Percentiles rank a stretch among this genome's conserved stretches.
Evolutionary conservation across 2,329 filamentous ascomycete species (phyloP).

Genomic region (Knufia fluminis): DNA sequence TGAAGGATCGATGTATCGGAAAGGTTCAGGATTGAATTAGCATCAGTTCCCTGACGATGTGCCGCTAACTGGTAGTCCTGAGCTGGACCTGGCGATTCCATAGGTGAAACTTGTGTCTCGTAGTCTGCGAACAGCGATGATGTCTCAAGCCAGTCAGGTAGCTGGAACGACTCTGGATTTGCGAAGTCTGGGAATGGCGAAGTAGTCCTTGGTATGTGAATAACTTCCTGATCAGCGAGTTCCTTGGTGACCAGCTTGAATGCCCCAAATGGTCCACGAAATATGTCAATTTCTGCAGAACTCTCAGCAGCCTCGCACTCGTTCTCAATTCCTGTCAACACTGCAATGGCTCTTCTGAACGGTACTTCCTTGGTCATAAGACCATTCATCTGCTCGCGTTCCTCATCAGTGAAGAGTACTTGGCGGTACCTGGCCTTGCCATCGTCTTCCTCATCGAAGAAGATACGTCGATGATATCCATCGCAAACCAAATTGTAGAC

Average conservation of each 20-base stretch:
- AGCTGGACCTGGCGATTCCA: no score
- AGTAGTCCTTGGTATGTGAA: not conserved
- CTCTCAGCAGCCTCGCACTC: conserved; percentile 16
- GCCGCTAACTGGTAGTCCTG: no score
- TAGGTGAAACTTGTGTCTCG: no score
- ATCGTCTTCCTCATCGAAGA: conserved; percentile 26
- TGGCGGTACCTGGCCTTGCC: conserved; percentile 30
- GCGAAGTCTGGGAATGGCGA: not conserved
- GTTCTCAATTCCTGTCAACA: conserved; percentile 26
- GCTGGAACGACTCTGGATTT: not conserved
- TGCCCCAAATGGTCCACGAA: conserved; percentile 13
- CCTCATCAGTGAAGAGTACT: conserved; percentile 35
- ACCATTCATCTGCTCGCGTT: conserved; percentile 29
- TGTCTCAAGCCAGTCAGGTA: not conserved
- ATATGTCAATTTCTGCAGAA: not conserved
- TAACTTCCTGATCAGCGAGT: not conserved
- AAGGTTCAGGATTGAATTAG: not conserved
- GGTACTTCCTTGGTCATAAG: conserved; percentile 29
- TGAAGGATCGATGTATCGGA: not conserved
- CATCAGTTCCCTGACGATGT: no score
- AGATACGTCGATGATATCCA: conserved; percentile 34
- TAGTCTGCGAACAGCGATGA: not conserved
- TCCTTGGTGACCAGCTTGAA: conserved; percentile 1
- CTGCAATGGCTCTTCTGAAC: conserved; percentile 17
- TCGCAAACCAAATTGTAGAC: conserved; percentile 30